Base-by-base conservation (phyloP, 257 asterid genomes). In the Rauvolfia tetraphylla region DNA sequence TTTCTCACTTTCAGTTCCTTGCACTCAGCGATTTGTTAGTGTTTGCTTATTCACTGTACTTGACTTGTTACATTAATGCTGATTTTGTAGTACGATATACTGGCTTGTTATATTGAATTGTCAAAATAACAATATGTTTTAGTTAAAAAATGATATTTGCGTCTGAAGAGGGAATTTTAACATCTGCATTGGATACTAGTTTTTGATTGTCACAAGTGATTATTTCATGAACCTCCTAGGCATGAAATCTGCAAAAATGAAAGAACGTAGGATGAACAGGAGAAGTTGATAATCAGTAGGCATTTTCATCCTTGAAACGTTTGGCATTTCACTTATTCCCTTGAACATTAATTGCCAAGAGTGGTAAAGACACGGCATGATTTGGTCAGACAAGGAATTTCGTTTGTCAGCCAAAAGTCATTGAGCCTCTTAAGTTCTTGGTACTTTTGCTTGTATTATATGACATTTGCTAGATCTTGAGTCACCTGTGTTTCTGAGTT, bases 1-100 rank as follows among this genome's bases (percentile, higher is more conserved):
- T 90, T 82, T 85, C 96, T 85, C 86, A 68, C 92, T 82, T 80
- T 79, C 71, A 78, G 75, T 84, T 71, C 54, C 76, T 46, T 23
- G 38, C 27, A 8, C 36, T 62, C 23, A 27, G 62, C 49, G 6
- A 29, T 3, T 72, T 57, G 51, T 18, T 20, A 42, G 27, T 3
- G 49, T 51, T 51, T 53, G 56, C 11, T 70, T 75, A 41, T 51
- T 76, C 33, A 2, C 36, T 79, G 49, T 36, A 39, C 33, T 48
- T 58, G 25, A 65, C 11, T 41, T 29, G 1, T 18, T 63, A 15
- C 25, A 0, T 38, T 53, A 68, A 27, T 8, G 56, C 11, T 42
- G 41, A 12, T 44, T 33, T 42, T 75, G 73, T 39, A 31, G 4
- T 15, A 36, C 49, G 29, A 31, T 10, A 56, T 49, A 27, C 54